Evolutionary conservation across 2,329 filamentous ascomycete genomes (phyloP).

Genomic region (Colletotrichum tropicale): DNA sequence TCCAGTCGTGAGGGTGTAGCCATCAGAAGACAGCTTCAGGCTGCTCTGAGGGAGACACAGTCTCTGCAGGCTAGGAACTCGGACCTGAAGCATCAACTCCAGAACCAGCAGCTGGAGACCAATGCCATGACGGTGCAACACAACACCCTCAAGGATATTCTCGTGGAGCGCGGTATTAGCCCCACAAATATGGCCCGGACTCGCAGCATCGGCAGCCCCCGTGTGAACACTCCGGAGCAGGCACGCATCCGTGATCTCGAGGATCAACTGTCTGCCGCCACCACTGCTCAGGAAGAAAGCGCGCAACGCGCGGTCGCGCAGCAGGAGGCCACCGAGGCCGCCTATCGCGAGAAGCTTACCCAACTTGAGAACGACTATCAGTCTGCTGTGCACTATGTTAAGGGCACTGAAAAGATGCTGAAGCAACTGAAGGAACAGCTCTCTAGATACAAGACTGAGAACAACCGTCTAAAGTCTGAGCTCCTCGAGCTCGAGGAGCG

Average conservation of each 20-base stretch:
- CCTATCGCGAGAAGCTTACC: constrained; percentile 90
- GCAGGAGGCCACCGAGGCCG: constrained; percentile 83
- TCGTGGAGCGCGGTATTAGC: constrained; percentile 87
- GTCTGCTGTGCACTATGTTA: constrained; percentile 96
- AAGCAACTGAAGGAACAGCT: constrained; percentile 98
- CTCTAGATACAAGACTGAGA: constrained; percentile 88
- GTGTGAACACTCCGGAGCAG: constrained; percentile 80
- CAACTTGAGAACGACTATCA: constrained; percentile 98
- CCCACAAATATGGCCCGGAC: constrained; percentile 74
- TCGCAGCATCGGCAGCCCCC: constrained; percentile 74
- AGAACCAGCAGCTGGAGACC: constrained; percentile 88
- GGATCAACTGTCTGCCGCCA: constrained; percentile 78
- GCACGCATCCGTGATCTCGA: constrained; percentile 84
- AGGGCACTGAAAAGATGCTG: constrained; percentile 98
- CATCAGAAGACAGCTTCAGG: constrained; percentile 88
- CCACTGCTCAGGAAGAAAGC: constrained; percentile 84
- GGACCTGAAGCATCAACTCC: constrained; percentile 81
- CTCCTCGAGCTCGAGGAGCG: constrained; percentile 70
- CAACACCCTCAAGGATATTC: constrained; percentile 88
- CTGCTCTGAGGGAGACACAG: constrained; percentile 82
- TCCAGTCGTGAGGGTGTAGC: constrained; percentile 90
- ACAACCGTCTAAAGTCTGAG: constrained; percentile 81
- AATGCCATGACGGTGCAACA: constrained; percentile 93
- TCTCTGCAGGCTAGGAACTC: constrained; percentile 79
- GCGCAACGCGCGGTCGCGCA: constrained; percentile 78